Evolutionary conservation across 306 rosid genomes (phyloP), one percentile per base, ranked within the genome.

Genomic region (Sindora glabra): DNA sequence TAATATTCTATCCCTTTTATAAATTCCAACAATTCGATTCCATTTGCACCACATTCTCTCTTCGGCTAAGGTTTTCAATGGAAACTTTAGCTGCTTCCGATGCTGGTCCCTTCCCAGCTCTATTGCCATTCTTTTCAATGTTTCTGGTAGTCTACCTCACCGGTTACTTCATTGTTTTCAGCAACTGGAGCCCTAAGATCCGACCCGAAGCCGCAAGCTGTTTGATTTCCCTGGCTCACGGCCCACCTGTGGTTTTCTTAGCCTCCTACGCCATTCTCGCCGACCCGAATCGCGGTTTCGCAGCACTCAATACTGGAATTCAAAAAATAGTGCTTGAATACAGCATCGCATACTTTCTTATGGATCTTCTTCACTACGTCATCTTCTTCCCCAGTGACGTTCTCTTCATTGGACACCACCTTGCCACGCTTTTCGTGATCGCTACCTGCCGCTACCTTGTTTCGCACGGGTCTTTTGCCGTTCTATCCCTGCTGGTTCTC

Each of bases 161-260:
- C 4, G 96, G 83, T 14, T 81, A 79, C 69, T 71, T 82, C 80
- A 3, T 86, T 46, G 39, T 86, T 12, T 88, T 92, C 64, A 94
- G 90, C 0, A 70, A 44, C 18, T 77, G 84, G 76, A 56, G 69
- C 85, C 82, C 95, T 15, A 84, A 85, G 82, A 76, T 67, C 76
- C 96, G 98, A 64, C 81, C 95, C 63, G 96, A 92, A 64, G 87
- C 85, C 10, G 54, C 95, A 0, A 83, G 94, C 73, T 92, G 98
- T 48, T 46, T 84, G 1, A 92, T 92, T 26, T 89, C 95, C 5
- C 59, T 89, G 19, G 73, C 76, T 8, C 99, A 94, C 60, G 99
- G 99, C 24, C 83, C 96, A 0, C 97, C 99, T 45, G 97, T 87
- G 50, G 89, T 69, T 0, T 3, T 84, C 56, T 38, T 89, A 8